These are phyloP conservation scores for Ustilago tritici DNA, from an alignment of 1,284 basidiomycete genomes.

Conservation along the genomic window DNA sequence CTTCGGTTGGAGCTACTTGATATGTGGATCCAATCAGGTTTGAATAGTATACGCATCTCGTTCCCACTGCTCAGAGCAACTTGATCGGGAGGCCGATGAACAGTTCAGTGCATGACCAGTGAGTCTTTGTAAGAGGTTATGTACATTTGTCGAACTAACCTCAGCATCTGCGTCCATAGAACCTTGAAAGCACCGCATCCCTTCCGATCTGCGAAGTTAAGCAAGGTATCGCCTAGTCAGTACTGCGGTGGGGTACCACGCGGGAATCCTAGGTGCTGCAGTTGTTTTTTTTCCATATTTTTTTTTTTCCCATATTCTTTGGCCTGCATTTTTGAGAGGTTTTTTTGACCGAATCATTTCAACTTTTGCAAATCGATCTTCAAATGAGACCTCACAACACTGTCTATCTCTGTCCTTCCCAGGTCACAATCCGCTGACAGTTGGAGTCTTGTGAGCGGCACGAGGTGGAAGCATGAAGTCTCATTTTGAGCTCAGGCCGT, in stretches of 20 bases:
- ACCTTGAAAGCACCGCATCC: slow-evolving; percentile 84
- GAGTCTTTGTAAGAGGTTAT: too few relatives aligned
- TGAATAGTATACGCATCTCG: background rate
- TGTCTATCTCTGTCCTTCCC: too few relatives aligned
- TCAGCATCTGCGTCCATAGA: slow-evolving; percentile 79
- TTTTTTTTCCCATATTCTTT: slow-evolving; percentile 16
- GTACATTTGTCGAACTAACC: background rate
- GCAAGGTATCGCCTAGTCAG: slow-evolving; percentile 82
- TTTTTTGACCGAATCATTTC: background rate
- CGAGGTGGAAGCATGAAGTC: too few relatives aligned
- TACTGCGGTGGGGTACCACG: slow-evolving; percentile 86
- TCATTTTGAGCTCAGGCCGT: background rate
- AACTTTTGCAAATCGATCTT: too few relatives aligned
- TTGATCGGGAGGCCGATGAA: background rate
- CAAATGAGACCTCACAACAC: too few relatives aligned
- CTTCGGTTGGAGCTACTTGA: background rate
- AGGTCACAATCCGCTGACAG: too few relatives aligned
- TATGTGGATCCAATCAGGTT: background rate
- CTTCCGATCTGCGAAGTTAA: slow-evolving; percentile 84
- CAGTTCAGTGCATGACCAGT: background rate
- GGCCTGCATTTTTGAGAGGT: background rate
- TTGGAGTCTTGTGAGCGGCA: too few relatives aligned
- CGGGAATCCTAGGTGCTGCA: slow-evolving; percentile 84
- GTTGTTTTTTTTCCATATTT: slow-evolving; percentile 72
- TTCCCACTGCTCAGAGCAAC: background rate